Base-by-base conservation (phyloP, 805 yeast species). In the Yueomyces sp. region DNA sequence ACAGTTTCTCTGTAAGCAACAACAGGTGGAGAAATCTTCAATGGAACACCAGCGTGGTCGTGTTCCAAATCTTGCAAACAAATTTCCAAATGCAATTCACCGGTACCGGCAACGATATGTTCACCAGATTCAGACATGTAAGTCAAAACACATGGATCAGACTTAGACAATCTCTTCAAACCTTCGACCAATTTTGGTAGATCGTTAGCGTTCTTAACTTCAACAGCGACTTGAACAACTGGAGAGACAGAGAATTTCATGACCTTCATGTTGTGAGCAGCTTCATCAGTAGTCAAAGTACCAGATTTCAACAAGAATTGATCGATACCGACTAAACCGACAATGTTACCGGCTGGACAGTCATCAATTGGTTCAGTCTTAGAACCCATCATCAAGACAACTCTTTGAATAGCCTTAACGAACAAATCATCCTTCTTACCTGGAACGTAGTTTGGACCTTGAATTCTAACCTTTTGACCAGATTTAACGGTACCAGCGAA, bases 231-330 rank as follows among this genome's bases (percentile, higher is more conserved):
- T 77, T 87, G 83, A 62, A 88, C 97, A 76, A 88, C 97, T 64
- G 97, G 97, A 52, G 97, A 88, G 68, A 88, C 97, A 68, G 96
- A 85, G 94, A 88, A 88, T 74, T 87, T 88, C 97, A 88, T 88
- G 65, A 88, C 96, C 85, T 85, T 87, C 87, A 88, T 76, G 92
- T 88, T 88, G 90, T 90, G 96, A 59, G 97, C 84, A 62, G 85
- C 72, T 70, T 90, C 97, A 67, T 73, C 74, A 70, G 96, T 88
- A 76, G 97, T 90, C 66, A 88, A 76, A 64, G 97, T 88, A 86
- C 97, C 97, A 66, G 95, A 84, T 78, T 88, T 88, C 74, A 88
- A 84, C 76, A 88, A 83, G 85, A 87, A 88, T 80, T 88, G 97
- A 76, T 88, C 97, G 64, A 88, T 84, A 87, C 97, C 97, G 64